Base-by-base conservation (phyloP, 2,329 filamentous ascomycete genomes). In the Cladosporium phlei region DNA sequence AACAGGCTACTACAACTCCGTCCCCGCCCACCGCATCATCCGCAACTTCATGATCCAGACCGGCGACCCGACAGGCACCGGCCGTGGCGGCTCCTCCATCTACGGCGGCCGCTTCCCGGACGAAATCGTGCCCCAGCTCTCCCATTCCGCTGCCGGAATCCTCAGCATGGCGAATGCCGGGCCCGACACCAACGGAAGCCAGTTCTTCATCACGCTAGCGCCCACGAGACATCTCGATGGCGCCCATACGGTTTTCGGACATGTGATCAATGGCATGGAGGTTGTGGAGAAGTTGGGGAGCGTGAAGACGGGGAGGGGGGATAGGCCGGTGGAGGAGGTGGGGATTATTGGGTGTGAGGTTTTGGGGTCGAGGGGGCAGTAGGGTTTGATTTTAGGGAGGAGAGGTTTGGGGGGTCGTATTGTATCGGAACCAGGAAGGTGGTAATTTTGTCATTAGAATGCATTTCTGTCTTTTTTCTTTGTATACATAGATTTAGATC, bases 31-130 rank as follows among this genome's bases (percentile, higher is more conserved):
- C 75, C 86, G 91, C 39, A 86, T 98, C 55, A 98, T 98, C 75
- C 95, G 96, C 76, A 80, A 86, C 62, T 98, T 98, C 72, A 97
- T 98, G 91, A 93, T 96, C 63, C 86, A 96, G 73, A 90, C 93
- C 64, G 91, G 93, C 69, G 93, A 97, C 69, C 97, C 97, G 68
- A 98, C 91, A 38, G 88, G 88, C 66, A 91, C 96, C 66, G 93
- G 91, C 55, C 97, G 91, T 20, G 91, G 91, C 54, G 91, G 91
- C 63, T 91, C 96, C 73, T 93, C 86, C 54, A 97, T 98, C 69
- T 98, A 97, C 65, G 93, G 93, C 62, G 86, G 85, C 67, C 97
- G 96, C 73, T 98, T 98, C 61, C 86, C 87, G 59, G 91, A 98
- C 61, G 91, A 98, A 78, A 95, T 93, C 68, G 96, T 98, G 63